Evolutionary conservation across 768 basidiomycete species (phyloP), one percentile per base, ranked within the genome.

Genomic region (Russula brevipes): DNA sequence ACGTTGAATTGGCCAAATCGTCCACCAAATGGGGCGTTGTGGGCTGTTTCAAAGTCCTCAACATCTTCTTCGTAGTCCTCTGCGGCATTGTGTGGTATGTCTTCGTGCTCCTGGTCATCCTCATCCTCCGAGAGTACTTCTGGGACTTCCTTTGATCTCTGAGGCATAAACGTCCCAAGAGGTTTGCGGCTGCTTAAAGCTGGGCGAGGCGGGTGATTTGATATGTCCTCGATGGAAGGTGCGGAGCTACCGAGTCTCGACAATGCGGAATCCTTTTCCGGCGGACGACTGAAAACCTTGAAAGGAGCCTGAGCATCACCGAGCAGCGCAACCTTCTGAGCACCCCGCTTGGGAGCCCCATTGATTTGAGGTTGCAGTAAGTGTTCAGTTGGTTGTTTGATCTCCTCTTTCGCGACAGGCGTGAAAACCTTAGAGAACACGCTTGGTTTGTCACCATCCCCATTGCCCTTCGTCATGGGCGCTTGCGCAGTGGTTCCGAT

Each of bases 1-100:
- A 95, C 87, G 70, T 89, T 86, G 75, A 98, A 90, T 61, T 82
- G 80, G 41, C 88, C 89, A 71, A 91, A 89, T 33, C 90, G 83
- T 17, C 89, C 86, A 16, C 87, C 88, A 55, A 87, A 77, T 35
- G 88, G 87, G 19, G 80, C 75, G 2, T 64, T 64, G 35, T 72
- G 68, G 10, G 68, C 64, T 3, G 70, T 68, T 16, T 70, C 60
- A 30, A 70, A 64, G 19, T 72, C 72, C 1, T 72, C 70, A 24
- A 53, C 33, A 17, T 64, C 57, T 36, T 68, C 68, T 54, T 68
- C 65, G 44, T 66, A 63, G 59, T 55, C 57, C 33, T 59, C 44
- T 17, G 38, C 46, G 19, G 42, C 35, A 36, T 64, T n/a, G 5
- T 53, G 59, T 14, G 49, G 19, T 1, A 51, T 36, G 33, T 52